Base-by-base conservation (phyloP, 192 early-diverging fungal species). In the Umbelopsis vinacea region DNA sequence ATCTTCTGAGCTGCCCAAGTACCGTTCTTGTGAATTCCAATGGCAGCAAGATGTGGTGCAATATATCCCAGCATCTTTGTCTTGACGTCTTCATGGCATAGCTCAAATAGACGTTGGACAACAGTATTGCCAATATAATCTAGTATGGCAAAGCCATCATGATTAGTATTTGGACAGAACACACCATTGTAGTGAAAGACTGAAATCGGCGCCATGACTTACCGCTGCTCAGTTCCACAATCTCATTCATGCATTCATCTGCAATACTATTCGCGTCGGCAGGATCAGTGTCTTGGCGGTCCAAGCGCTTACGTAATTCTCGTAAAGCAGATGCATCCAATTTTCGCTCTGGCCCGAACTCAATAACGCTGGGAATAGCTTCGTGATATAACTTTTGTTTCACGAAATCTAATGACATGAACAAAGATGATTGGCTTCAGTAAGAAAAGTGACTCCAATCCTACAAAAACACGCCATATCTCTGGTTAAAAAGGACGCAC, bases 1-100 rank as follows among this genome's bases (percentile, higher is more conserved):
- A 98, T 92, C 83, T 97, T 98, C 79, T 99, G 97, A 68, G 96
- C 91, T 0, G 94, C 96, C 97, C 97, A 99, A 6, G 97, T 99
- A 17, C 97, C 97, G 79, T 99, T 97, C 82, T 99, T 99, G 84
- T 99, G 97, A 71, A 96, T 89, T 71, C 95, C 95, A 33, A 97
- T 92, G 0, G 94, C 84, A 9, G 96, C 93, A 74, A 97, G 84
- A 72, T 96, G 89, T n/a, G 94, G 93, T 0, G 89, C 89, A 66
- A 99, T 88, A 48, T 85, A 80, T 69, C 90, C 87, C 46, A 96
- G 82, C 79, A 99, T 88, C 40, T 81, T 87, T n/a, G 89, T 86
- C 45, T 90, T 91, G 72, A 90, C 89, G 26, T 86, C 78, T 24
- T 94, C 89, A 35, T 72, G 66, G 63, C 89, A 88, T 47, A 91